These are phyloP conservation scores for Daldinia caldariorum DNA, from an alignment of 495 filamentous ascomycete genomes.

Conservation along the genomic window DNA sequence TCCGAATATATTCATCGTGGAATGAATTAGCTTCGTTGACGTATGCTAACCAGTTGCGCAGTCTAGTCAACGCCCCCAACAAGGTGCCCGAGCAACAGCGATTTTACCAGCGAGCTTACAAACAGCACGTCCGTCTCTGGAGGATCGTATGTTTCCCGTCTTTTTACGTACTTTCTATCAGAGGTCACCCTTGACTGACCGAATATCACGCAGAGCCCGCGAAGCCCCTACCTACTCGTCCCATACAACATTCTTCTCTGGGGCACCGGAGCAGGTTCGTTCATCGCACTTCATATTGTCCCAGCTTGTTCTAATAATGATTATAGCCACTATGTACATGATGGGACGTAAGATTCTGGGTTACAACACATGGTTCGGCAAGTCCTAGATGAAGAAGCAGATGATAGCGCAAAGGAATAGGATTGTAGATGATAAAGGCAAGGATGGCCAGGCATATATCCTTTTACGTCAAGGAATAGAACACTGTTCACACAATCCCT, in stretches of 20 bases:
- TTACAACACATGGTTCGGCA: constrained; percentile 88
- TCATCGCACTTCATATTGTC: constrained; percentile 3
- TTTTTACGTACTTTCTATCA: not conserved
- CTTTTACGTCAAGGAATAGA: constrained; percentile 42
- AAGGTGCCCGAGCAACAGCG: constrained; percentile 85
- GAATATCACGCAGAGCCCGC: constrained; percentile 63
- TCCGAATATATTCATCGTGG: constrained; percentile 18
- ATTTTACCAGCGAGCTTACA: constrained; percentile 82
- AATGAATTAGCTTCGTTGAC: constrained; percentile 15
- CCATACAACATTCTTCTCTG: constrained; percentile 80
- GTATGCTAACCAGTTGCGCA: constrained; percentile 43
- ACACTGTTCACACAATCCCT: constrained; percentile 34
- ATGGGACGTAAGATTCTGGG: constrained; percentile 68
- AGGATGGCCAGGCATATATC: too few species aligned
- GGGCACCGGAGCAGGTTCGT: constrained; percentile 62
- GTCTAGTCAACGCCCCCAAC: constrained; percentile 84
- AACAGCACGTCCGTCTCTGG: constrained; percentile 77
- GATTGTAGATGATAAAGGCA: too few species aligned
- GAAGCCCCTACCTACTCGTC: constrained; percentile 71
- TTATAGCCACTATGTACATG: constrained; percentile 68
- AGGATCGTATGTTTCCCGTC: constrained; percentile 73
- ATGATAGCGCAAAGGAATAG: too few species aligned
- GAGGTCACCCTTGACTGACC: constrained; percentile 33
- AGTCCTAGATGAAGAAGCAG: constrained; percentile 61
- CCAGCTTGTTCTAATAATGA: constrained; percentile 59